Percentiles rank a stretch among this genome's conserved stretches.
Evolutionary conservation across 441 rosid species (phyloP).

Genomic region (Arabidopsis hybrid): DNA sequence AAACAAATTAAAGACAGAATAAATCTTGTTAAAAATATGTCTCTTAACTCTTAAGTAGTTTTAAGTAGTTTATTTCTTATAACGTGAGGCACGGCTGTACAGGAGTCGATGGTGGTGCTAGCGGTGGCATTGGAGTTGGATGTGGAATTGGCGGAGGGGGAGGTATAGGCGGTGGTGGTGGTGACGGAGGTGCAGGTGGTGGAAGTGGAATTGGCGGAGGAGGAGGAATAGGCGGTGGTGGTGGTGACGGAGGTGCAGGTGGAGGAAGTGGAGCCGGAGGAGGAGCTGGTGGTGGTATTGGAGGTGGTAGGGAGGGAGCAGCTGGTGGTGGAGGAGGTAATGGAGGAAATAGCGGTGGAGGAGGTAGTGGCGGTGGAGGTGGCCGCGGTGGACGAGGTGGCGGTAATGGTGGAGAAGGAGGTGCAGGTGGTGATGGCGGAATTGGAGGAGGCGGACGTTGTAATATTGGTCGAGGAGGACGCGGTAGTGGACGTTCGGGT

Average conservation of each 20-base stretch:
- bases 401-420: not conserved
- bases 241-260: not conserved
- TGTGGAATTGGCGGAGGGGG: slow-evolving; percentile 11
- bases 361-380: not conserved
- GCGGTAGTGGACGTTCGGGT: not conserved
- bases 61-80: too few relatives aligned
- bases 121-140: slow-evolving; percentile 16
- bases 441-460: not conserved
- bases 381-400: not conserved
- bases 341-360: not conserved
- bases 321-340: not conserved
- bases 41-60: too few relatives aligned
- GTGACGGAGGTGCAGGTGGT: slow-evolving; percentile 1
- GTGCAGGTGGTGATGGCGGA: not conserved
- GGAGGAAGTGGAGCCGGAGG: not conserved
- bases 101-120: slow-evolving; percentile 8
- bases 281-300: not conserved
- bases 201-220: not conserved
- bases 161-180: slow-evolving; percentile 11
- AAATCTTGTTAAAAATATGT: too few relatives aligned
- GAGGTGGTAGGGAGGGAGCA: not conserved
- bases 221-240: not conserved
- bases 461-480: not conserved
- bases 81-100: too few relatives aligned
- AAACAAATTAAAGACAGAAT: too few relatives aligned